These are phyloP conservation scores for Pyricularia pennisetigena DNA, from an alignment of 2,329 filamentous ascomycete species.

Conservation along the genomic window DNA sequence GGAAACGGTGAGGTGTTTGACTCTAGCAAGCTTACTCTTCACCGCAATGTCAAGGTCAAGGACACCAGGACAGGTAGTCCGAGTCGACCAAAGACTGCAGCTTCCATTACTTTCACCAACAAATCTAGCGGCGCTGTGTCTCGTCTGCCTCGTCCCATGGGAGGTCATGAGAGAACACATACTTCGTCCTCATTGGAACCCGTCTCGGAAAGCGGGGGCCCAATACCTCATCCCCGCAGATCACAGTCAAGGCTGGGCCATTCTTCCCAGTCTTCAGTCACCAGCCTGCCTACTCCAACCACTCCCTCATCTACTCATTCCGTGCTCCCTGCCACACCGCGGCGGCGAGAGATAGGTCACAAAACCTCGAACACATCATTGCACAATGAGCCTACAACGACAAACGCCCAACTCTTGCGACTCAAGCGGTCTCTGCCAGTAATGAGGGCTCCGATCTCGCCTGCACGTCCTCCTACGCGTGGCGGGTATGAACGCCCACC, in stretches of 20 bases:
- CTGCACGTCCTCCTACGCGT: constrained; percentile 34
- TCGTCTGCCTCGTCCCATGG: constrained; percentile 68
- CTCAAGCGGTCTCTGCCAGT: constrained; percentile 56
- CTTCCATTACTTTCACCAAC: constrained; percentile 86
- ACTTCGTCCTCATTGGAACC: constrained; percentile 75
- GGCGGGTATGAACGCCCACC: constrained; percentile 45
- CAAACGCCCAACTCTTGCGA: constrained; percentile 53
- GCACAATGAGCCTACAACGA: constrained; percentile 52
- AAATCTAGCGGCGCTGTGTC: constrained; percentile 50
- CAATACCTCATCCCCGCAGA: constrained; percentile 49
- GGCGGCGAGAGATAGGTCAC: constrained; percentile 47
- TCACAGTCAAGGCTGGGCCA: constrained; percentile 62
- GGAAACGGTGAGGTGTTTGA: constrained; percentile 76
- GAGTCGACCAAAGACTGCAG: constrained; percentile 60
- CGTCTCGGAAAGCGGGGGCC: constrained; percentile 79
- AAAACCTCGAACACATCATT: constrained; percentile 45
- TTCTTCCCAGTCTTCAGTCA: constrained; percentile 57
- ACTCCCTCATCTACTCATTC: constrained; percentile 45
- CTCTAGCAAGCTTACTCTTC: constrained; percentile 69
- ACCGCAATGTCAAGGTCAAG: constrained; percentile 88
- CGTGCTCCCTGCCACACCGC: constrained; percentile 48
- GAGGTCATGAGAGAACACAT: constrained; percentile 54
- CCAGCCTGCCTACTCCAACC: constrained; percentile 51
- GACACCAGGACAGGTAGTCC: constrained; percentile 59
- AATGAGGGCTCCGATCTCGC: constrained; percentile 41